phyloP scores from a whole-genome alignment of 768 basidiomycete genomes.

The Boletales sp. region DNA sequence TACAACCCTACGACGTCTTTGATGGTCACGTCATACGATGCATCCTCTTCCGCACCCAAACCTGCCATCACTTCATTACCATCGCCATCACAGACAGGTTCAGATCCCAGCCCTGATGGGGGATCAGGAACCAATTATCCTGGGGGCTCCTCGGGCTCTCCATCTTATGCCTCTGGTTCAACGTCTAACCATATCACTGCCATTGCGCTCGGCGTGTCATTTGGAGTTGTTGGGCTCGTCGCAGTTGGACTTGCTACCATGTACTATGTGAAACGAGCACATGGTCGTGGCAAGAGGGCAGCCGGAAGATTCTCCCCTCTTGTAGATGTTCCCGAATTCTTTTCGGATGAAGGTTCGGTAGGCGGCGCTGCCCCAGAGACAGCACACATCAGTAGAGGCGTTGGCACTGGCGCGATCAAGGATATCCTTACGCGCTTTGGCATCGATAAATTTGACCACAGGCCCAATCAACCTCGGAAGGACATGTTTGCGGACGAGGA shows the following conservation, averaged over 20 bases:
- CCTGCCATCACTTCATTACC: conserved; percentile 33
- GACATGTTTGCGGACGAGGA: conserved; percentile 84
- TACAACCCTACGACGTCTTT: conserved; percentile 40
- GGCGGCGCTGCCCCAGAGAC: conserved; percentile 6
- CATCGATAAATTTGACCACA: conserved; percentile 11
- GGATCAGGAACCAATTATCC: conserved; percentile 7
- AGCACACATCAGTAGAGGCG: background rate
- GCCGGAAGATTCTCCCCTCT: conserved; percentile 17
- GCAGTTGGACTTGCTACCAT: conserved; percentile 37
- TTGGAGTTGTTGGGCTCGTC: conserved; percentile 58
- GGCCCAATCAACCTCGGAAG: conserved; percentile 35
- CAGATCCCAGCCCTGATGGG: conserved; percentile 7
- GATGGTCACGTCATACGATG: conserved; percentile 42
- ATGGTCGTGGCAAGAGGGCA: conserved; percentile 1
- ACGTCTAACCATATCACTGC: conserved; percentile 32
- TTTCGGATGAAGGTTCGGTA: conserved; percentile 6
- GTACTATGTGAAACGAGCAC: conserved; percentile 43
- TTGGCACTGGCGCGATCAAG: conserved; percentile 5
- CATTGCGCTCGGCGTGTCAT: conserved; percentile 58
- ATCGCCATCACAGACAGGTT: conserved; percentile 30
- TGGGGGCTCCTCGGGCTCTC: conserved; percentile 7
- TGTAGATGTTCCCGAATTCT: conserved; percentile 16
- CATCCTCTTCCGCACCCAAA: conserved; percentile 29
- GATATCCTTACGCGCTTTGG: conserved; percentile 23
- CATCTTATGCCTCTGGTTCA: conserved; percentile 18